These are phyloP conservation scores for Neurospora crassa DNA, from an alignment of 2,329 filamentous ascomycete species.

Conservation along the genomic window DNA sequence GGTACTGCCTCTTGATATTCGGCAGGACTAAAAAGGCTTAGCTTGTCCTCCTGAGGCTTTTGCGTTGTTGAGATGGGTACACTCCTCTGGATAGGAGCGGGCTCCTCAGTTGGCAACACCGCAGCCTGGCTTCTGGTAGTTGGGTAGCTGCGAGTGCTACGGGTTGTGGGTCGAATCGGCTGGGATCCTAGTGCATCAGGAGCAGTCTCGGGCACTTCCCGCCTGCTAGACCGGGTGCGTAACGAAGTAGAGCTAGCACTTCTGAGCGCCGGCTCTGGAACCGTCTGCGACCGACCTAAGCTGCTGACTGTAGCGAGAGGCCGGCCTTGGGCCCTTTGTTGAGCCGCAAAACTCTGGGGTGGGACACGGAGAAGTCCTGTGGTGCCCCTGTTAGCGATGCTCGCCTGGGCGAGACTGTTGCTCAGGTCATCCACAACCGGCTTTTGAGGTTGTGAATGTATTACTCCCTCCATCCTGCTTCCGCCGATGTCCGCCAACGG, in stretches of 20 bases:
- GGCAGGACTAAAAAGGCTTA: constrained; percentile 45
- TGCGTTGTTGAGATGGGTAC: constrained; percentile 6
- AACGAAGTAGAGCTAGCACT: constrained; percentile 13
- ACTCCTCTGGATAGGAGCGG: constrained; percentile 13
- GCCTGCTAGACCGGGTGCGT: constrained; percentile 4
- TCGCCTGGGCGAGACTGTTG: constrained; percentile 11
- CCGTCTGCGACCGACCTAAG: constrained; percentile 22
- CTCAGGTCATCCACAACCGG: constrained; percentile 25
- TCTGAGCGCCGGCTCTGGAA: constrained; percentile 22
- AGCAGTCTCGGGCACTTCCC: constrained; percentile 13
- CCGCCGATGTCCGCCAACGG: constrained; percentile 4
- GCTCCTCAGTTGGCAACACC: constrained; percentile 1
- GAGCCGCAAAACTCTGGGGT: constrained; percentile 57
- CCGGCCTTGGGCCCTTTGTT: constrained; percentile 50
- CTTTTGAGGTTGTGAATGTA: background rate
- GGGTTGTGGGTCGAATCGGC: constrained; percentile 3
- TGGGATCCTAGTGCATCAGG: background rate
- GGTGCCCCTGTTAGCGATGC: constrained; percentile 23
- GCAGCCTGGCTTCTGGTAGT: constrained; percentile 8
- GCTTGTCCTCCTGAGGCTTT: constrained; percentile 21
- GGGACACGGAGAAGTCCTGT: constrained; percentile 40
- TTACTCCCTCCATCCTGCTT: constrained; percentile 1
- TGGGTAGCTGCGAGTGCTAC: constrained; percentile 16
- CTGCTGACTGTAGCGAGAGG: constrained; percentile 24
- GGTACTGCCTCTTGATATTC: constrained; percentile 42